Conservation (phyloP, 257 asterid genomes). For the Buddleja alternifolia region DNA sequence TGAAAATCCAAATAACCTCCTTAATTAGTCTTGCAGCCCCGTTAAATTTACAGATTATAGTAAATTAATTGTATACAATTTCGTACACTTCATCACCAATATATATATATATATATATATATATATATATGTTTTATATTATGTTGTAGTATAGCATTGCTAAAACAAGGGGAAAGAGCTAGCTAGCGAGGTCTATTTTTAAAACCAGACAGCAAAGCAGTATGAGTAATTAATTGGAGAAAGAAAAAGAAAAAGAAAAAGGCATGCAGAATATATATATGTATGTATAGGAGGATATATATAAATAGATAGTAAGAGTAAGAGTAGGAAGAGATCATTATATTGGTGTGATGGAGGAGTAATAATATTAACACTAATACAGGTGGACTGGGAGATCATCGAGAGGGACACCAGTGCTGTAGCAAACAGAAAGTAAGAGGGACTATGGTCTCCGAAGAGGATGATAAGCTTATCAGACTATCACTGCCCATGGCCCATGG, state of each 20-base stretch:
- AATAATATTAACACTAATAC: too few species aligned
- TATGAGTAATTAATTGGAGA: too few species aligned
- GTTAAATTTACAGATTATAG: constrained; percentile 32
- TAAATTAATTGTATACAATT: constrained; percentile 37
- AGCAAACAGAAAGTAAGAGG: constrained; percentile 97
- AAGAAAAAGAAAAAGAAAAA: not conserved
- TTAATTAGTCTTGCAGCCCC: not conserved
- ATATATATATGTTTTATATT: constrained; percentile 23
- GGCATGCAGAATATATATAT: too few species aligned
- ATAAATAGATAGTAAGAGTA: not conserved
- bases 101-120: constrained; percentile 29
- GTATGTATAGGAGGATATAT: too few species aligned
- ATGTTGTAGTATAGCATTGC: constrained; percentile 30
- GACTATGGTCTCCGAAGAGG: constrained; percentile 99
- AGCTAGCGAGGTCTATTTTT: too few species aligned
- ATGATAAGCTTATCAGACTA: constrained; percentile 73
- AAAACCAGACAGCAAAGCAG: too few species aligned
- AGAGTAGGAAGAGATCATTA: not conserved
- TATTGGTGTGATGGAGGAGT: too few species aligned
- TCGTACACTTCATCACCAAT: constrained; percentile 64
- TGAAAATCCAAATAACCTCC: too few species aligned
- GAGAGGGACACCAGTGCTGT: constrained; percentile 87
- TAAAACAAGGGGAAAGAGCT: constrained; percentile 50
- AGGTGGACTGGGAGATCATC: too few species aligned
- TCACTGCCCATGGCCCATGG: constrained; percentile 79